These are phyloP conservation scores for Hansfordia pulvinata DNA, from an alignment of 2,329 filamentous ascomycete species.

Conservation along the genomic window DNA sequence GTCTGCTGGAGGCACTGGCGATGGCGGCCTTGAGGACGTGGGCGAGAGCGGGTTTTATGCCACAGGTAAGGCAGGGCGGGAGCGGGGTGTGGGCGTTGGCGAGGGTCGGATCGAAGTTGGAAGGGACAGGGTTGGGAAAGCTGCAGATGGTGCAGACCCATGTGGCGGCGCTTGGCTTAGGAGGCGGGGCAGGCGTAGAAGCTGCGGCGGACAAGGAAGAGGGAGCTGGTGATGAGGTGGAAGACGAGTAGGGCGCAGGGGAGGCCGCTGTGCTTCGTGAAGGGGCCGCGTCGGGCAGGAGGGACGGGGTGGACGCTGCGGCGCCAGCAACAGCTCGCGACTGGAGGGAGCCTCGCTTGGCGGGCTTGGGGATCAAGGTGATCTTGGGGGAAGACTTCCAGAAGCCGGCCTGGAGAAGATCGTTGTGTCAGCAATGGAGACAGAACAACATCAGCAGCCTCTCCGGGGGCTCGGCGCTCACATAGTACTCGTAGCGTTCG, in stretches of 20 bases:
- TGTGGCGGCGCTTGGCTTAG: slow-evolving; percentile 40
- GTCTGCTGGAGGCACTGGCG: slow-evolving; percentile 47
- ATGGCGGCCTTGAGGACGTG: slow-evolving; percentile 82
- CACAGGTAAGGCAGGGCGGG: slow-evolving; percentile 81
- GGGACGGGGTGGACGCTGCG: slow-evolving; percentile 17
- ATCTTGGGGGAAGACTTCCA: slow-evolving; percentile 92
- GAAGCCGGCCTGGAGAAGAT: slow-evolving; percentile 59
- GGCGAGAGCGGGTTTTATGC: slow-evolving; percentile 78
- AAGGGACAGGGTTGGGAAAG: slow-evolving; percentile 83
- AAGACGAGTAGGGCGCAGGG: slow-evolving; percentile 28
- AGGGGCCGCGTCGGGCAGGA: too few species aligned
- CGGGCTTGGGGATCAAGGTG: slow-evolving; percentile 71
- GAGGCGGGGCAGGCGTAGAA: not conserved
- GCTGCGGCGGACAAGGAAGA: slow-evolving; percentile 23
- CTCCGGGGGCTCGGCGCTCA: slow-evolving; percentile 21
- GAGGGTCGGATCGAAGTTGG: slow-evolving; percentile 79
- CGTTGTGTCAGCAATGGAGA: slow-evolving; percentile 9
- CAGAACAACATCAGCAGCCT: not conserved
- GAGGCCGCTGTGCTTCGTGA: slow-evolving; percentile 32
- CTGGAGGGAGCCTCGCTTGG: slow-evolving; percentile 49
- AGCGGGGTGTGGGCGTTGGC: slow-evolving; percentile 69
- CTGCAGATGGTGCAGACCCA: slow-evolving; percentile 97
- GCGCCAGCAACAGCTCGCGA: slow-evolving; percentile 31
- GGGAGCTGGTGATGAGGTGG: slow-evolving; percentile 30
- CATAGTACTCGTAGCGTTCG: slow-evolving; percentile 82